Evolutionary conservation across 164 flowering plant species (phyloP).

Genomic region (Amborella trichopoda): DNA sequence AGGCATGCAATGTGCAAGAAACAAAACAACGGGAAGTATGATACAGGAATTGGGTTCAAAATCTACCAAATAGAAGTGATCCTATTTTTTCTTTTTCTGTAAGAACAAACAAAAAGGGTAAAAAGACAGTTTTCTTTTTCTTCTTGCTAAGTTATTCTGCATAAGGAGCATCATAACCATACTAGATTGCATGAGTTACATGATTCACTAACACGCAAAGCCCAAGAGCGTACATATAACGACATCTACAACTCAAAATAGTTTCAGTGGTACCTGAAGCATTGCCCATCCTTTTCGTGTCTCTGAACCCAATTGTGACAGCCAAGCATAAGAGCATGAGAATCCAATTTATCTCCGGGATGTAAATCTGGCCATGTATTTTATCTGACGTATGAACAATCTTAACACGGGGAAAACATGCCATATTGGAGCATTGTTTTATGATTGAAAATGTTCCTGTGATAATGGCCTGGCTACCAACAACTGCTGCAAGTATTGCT

Average conservation of each 20-base stretch:
- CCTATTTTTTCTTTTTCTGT: too few relatives aligned
- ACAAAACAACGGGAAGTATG: too few relatives aligned
- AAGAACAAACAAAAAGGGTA: too few relatives aligned
- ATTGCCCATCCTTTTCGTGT: slow-evolving; percentile 57
- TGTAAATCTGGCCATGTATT: slow-evolving; percentile 60
- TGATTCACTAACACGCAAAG: too few relatives aligned
- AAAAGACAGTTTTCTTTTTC: too few relatives aligned
- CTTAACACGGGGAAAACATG: slow-evolving; percentile 64
- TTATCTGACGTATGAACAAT: slow-evolving; percentile 53
- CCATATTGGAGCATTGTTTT: slow-evolving; percentile 55
- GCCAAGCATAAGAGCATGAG: slow-evolving; percentile 57
- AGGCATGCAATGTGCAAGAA: too few relatives aligned
- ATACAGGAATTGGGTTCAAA: too few relatives aligned
- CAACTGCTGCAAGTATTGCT: slow-evolving; percentile 55
- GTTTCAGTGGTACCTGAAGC: slow-evolving; percentile 39
- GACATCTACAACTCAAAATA: neutral
- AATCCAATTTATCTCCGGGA: slow-evolving; percentile 67
- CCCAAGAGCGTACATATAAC: too few relatives aligned
- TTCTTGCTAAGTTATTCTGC: too few relatives aligned
- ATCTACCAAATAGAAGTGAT: too few relatives aligned
- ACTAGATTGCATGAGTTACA: too few relatives aligned
- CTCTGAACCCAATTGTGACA: slow-evolving; percentile 49
- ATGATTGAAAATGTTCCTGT: slow-evolving; percentile 67
- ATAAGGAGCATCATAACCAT: too few relatives aligned
- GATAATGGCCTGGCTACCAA: slow-evolving; percentile 71